Percentiles rank a stretch among this genome's conserved stretches.
phyloP scores from a whole-genome alignment of 1,284 basidiomycete genomes.

The Fomes fomentarius region DNA sequence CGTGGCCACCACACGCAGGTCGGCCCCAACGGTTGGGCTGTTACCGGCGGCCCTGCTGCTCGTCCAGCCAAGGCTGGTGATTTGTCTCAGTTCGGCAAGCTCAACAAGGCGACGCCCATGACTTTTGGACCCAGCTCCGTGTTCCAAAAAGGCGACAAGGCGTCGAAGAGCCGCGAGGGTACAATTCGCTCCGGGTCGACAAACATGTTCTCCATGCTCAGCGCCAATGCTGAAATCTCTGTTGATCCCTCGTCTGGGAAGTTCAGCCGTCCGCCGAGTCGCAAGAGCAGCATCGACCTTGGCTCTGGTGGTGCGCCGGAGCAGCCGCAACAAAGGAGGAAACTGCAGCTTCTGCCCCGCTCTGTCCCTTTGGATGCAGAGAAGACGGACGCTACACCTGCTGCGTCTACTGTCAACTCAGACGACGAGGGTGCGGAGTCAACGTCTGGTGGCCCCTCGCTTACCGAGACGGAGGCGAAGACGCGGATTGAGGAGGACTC shows the following conservation, averaged over 20 bases:
- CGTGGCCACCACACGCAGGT: slow-evolving; percentile 60
- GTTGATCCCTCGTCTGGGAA: slow-evolving; percentile 57
- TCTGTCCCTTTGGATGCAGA: slow-evolving; percentile 51
- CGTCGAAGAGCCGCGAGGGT: slow-evolving; percentile 63
- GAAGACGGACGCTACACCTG: slow-evolving; percentile 49
- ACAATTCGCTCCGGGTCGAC: slow-evolving; percentile 79
- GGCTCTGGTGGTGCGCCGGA: slow-evolving; percentile 38
- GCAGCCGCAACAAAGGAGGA: slow-evolving; percentile 68
- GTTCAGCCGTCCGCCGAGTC: slow-evolving; percentile 49
- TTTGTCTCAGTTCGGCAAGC: slow-evolving; percentile 87
- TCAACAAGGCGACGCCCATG: slow-evolving; percentile 65
- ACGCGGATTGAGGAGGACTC: slow-evolving; percentile 82
- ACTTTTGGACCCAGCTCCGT: slow-evolving; percentile 83
- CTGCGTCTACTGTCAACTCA: slow-evolving; percentile 53
- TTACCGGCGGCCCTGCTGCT: slow-evolving; percentile 63
- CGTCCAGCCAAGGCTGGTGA: slow-evolving; percentile 84
- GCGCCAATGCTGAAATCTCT: slow-evolving; percentile 56
- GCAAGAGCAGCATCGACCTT: slow-evolving; percentile 55
- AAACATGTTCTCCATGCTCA: slow-evolving; percentile 90
- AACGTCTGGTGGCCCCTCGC: slow-evolving; percentile 38
- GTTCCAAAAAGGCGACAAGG: slow-evolving; percentile 61
- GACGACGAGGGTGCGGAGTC: slow-evolving; percentile 54
- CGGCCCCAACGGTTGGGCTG: slow-evolving; percentile 86
- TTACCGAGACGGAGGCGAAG: slow-evolving; percentile 75
- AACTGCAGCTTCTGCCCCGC: slow-evolving; percentile 70